phyloP scores from a whole-genome alignment of 2,329 filamentous ascomycete species.

The Aspergillaceae sp. region DNA sequence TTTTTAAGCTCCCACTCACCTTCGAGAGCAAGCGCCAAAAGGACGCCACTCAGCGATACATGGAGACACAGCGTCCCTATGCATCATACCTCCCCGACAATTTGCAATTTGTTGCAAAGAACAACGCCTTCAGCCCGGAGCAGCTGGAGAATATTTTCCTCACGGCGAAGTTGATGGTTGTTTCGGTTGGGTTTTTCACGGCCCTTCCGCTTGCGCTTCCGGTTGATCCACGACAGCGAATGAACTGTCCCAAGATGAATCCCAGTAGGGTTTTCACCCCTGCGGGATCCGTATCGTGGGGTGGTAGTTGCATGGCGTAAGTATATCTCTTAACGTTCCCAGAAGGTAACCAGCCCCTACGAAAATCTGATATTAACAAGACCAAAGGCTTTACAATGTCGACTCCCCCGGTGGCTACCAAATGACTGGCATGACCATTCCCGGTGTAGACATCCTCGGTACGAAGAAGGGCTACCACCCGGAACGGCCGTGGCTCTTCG shows the following conservation, averaged over 20 bases:
- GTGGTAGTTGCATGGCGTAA: conserved; percentile 44
- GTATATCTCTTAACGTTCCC: conserved; percentile 1
- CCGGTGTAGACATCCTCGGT: conserved; percentile 46
- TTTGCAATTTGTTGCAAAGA: conserved; percentile 48
- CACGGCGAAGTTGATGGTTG: conserved; percentile 43
- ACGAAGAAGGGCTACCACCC: conserved; percentile 43
- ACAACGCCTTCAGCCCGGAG: conserved; percentile 44
- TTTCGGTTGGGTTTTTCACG: conserved; percentile 49
- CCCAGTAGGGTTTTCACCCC: conserved; percentile 50
- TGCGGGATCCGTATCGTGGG: conserved; percentile 49
- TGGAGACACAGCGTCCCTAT: conserved; percentile 52
- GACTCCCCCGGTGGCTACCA: conserved; percentile 51
- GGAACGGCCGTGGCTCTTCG: conserved; percentile 46
- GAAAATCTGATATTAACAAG: not conserved
- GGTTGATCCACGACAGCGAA: conserved; percentile 46
- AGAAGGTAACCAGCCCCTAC: no score
- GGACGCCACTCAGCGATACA: conserved; percentile 52
- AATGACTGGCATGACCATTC: conserved; percentile 46
- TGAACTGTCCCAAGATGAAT: conserved; percentile 50
- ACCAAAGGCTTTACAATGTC: conserved; percentile 43
- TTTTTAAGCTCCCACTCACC: conserved; percentile 39
- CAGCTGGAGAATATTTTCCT: conserved; percentile 46
- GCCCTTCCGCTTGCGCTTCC: conserved; percentile 46
- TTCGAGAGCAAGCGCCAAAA: conserved; percentile 33
- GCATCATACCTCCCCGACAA: conserved; percentile 57